phyloP scores from a whole-genome alignment of 2,329 filamentous ascomycete species.

The Furcasterigmium sp. region DNA sequence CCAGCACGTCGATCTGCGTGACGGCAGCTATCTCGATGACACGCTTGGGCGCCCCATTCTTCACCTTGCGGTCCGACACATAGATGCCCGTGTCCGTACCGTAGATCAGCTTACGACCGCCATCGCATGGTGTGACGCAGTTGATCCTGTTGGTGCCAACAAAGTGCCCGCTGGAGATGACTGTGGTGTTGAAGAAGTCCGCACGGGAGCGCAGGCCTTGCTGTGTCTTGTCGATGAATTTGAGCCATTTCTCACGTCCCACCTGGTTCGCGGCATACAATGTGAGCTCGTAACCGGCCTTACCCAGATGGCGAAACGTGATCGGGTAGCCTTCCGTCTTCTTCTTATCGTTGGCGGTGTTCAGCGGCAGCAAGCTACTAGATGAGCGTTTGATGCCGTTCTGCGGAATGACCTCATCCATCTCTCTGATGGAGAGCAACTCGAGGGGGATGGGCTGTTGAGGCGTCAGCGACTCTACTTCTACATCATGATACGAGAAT shows the following conservation, averaged over 20 bases:
- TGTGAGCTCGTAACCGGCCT: conserved; percentile 89
- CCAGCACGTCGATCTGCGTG: conserved; percentile 91
- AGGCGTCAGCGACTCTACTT: conserved; percentile 1
- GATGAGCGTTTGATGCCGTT: conserved; percentile 81
- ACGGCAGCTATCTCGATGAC: conserved; percentile 84
- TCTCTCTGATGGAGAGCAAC: conserved; percentile 86
- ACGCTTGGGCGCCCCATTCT: conserved; percentile 72
- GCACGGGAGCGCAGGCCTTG: conserved; percentile 80
- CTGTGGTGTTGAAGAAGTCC: conserved; percentile 78
- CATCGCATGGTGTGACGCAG: conserved; percentile 90
- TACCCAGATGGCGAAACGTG: conserved; percentile 92
- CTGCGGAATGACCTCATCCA: conserved; percentile 90
- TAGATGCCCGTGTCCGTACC: conserved; percentile 94
- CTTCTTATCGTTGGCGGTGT: conserved; percentile 47
- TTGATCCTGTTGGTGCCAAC: conserved; percentile 76
- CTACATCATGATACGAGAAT: neutral
- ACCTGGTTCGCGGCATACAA: conserved; percentile 82
- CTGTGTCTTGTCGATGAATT: conserved; percentile 89
- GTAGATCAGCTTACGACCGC: conserved; percentile 88
- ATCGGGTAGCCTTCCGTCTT: conserved; percentile 81
- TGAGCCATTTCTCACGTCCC: conserved; percentile 92
- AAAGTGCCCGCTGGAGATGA: conserved; percentile 57
- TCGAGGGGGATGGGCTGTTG: conserved; percentile 83
- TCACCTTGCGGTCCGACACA: conserved; percentile 83
- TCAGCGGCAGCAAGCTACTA: conserved; percentile 68